Base-by-base conservation (phyloP, 257 asterid genomes). In the Capsicum chinense region DNA sequence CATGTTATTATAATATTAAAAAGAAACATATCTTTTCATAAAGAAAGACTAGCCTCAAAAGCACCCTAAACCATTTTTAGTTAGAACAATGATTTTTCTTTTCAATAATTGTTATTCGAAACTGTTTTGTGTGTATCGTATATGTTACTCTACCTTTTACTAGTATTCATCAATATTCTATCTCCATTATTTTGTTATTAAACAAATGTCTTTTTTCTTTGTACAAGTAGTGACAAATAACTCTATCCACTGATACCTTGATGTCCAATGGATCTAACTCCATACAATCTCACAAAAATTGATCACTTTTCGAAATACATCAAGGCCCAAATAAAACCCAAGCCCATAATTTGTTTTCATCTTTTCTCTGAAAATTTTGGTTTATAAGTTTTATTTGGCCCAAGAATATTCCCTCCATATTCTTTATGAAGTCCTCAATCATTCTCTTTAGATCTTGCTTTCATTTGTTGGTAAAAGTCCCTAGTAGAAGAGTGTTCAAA, bases 381-480 rank as follows among this genome's bases (percentile, higher is more conserved):
- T 42, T 15, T 70, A 0, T 16, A 1, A n/a, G n/a, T 26, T 26
- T 26, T 26, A 26, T 13, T 17, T 42, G 56, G 56, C 52, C 79
- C 79, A 70, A 44, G 13, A 89, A 87, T 89, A 89, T 91, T 88
- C 92, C 89, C 83, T 85, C 82, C 85, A 83, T 84, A 83, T 88
- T 42, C 86, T 63, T 68, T 54, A 14, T 14, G 48, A 9, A 37
- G 78, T 26, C 67, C 5, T 58, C 63, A 48, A 48, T 48, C 56
- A 71, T 35, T 16, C 42, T 44, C 21, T 58, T 17, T 6, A 16
- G 5, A 8, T 60, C 57, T 44, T 71, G 57, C 57, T 42, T 37
- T n/a, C 79, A 71, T 71, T 71, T 17, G 39, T 10, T 71, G 37
- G 17, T 71, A 4, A 9, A 71, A 71, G 39, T 71, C 17, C 58